Evolutionary conservation across 2,329 filamentous ascomycete species (phyloP), one percentile per base, ranked within the genome.

Genomic region (Thelonectria rubi): DNA sequence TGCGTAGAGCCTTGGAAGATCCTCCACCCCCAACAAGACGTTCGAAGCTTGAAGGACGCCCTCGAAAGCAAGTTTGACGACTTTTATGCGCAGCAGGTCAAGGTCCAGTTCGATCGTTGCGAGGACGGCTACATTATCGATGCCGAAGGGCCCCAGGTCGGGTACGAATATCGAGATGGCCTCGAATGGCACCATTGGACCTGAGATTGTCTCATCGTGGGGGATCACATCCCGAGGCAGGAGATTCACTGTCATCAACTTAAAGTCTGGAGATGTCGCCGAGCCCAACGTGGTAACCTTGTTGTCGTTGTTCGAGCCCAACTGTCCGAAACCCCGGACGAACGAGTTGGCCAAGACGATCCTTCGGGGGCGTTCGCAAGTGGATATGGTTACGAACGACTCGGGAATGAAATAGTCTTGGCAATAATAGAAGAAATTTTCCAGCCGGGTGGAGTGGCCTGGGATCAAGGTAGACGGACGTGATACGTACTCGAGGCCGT

Each of bases 1-100:
- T 89, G 87, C 67, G 75, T 80, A 4, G 74, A 81, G 21, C 87
- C 87, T 0, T 89, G 87, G 87, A 75, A 76, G 14, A 78, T 79
- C 2, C 74, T 89, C 2, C 86, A 88, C 65, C 86, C 86, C 0
- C 74, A 73, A 1, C 84, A 83, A 0, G 70, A 80, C 26, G 86
- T 89, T 1, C 71, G 72, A 26, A 85, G 72, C 21, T 73, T 90
- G 2, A 70, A 72, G 0, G 83, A 86, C 54, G 86, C 86, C 0
- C 74, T 89, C 57, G 55, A 75, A 4, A 17, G 68, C 0, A 68
- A 69, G 0, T 88, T 81, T 43, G 85, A 89, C 65, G 63, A 48
- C 0, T 88, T 88, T 63, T 89, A 88, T 54, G 73, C 73, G 34
- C 72, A 78, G 40, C 75, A 79, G 58, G 77, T 77, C 2, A 80